A percentile compares a stretch with the other conserved stretches of the same genome.
Conservation (phyloP, 116 monocot species). For the Zostera marina region DNA sequence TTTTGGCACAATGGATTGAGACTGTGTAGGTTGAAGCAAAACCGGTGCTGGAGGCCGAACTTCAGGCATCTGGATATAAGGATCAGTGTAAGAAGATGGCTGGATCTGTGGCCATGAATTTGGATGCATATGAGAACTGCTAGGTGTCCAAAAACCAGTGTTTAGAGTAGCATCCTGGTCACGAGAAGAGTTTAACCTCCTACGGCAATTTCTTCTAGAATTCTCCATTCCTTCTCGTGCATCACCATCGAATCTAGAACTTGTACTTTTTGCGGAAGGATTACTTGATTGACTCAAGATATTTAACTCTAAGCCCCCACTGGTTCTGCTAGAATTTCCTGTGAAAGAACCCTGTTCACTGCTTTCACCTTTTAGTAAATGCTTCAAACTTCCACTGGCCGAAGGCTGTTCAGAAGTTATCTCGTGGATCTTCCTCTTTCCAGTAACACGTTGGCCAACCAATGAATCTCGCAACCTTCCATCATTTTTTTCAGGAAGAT, state of each 20-base stretch:
- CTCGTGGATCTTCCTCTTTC: conserved; percentile 67
- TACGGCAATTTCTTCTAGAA: conserved; percentile 31
- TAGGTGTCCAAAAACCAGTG: conserved; percentile 12
- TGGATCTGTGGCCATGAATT: conserved; percentile 16
- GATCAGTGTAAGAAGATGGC: conserved; percentile 6
- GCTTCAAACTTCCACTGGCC: conserved; percentile 17
- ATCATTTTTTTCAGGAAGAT: conserved; percentile 20
- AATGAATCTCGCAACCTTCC: conserved; percentile 24
- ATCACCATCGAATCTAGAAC: conserved; percentile 4
- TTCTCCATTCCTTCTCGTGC: conserved; percentile 9
- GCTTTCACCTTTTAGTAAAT: conserved; percentile 21
- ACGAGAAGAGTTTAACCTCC: conserved; percentile 24
- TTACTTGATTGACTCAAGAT: conserved; percentile 7
- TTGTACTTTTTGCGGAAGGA: conserved; percentile 4
- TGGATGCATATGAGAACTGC: conserved; percentile 14
- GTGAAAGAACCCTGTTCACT: conserved; percentile 12
- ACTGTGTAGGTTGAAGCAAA: conserved; percentile 6
- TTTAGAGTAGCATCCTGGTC: conserved; percentile 7
- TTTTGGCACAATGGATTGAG: conserved; percentile 11
- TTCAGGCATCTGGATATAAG: conserved; percentile 16
- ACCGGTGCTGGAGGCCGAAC: conserved; percentile 4
- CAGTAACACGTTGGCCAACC: conserved; percentile 28
- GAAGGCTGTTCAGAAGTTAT: conserved; percentile 42
- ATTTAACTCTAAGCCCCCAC: conserved; percentile 7
- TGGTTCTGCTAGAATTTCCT: conserved; percentile 5